Percentiles rank a stretch among this genome's conserved stretches.
Conservation (phyloP, 345 rosid genomes). For the Euclidium syriacum region DNA sequence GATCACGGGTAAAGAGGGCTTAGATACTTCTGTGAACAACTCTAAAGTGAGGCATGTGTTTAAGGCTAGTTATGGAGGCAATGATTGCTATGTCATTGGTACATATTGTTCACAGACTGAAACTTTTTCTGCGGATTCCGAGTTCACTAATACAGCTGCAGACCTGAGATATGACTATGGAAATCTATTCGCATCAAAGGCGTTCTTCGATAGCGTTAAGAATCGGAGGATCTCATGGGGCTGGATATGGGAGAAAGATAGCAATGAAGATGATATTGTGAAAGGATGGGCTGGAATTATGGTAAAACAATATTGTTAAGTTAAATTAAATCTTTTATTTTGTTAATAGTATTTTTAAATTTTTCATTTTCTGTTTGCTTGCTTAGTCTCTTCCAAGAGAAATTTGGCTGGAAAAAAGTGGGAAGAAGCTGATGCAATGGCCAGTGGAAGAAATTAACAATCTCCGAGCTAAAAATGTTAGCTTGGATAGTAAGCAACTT, state of each 20-base stretch:
- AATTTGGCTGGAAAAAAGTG: slow-evolving; percentile 46
- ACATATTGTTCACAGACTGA: slow-evolving; percentile 39
- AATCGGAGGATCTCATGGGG: slow-evolving; percentile 53
- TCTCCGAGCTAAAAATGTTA: slow-evolving; percentile 34
- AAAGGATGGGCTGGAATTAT: slow-evolving; percentile 75
- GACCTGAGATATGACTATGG: slow-evolving; percentile 65
- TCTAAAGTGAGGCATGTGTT: slow-evolving; percentile 45
- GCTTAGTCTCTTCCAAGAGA: slow-evolving; percentile 51
- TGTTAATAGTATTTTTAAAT: background rate
- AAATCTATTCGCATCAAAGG: slow-evolving; percentile 59
- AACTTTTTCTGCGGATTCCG: slow-evolving; percentile 34
- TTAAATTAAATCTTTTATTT: no score
- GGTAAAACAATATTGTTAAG: slow-evolving; percentile 28
- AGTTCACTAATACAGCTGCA: slow-evolving; percentile 30
- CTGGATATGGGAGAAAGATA: slow-evolving; percentile 61
- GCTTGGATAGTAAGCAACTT: slow-evolving; percentile 18
- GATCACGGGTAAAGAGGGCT: slow-evolving; percentile 30
- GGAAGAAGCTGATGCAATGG: slow-evolving; percentile 59
- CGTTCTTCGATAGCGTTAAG: slow-evolving; percentile 52
- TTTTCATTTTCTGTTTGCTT: background rate
- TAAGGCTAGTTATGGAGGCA: slow-evolving; percentile 42
- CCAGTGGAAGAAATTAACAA: slow-evolving; percentile 57
- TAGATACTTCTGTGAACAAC: slow-evolving; percentile 41
- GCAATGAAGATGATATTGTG: slow-evolving; percentile 37
- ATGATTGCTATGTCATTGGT: slow-evolving; percentile 55